Conservation (phyloP, 2,329 filamentous ascomycete genomes). For the Metarhizium album region DNA sequence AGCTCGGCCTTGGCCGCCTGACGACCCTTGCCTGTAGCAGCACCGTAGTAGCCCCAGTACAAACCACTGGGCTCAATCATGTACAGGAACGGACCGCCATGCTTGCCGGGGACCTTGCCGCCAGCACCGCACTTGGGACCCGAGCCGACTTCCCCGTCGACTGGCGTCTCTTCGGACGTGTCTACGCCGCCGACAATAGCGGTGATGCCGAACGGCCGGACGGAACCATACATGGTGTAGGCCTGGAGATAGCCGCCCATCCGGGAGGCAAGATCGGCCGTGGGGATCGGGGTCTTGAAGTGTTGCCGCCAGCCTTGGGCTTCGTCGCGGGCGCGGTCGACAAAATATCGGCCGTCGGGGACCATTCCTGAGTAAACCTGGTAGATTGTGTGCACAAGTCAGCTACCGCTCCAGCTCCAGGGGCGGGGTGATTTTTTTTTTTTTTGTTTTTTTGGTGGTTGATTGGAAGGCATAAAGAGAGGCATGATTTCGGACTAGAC, state of each 20-base stretch:
- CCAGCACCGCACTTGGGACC: conserved; percentile 73
- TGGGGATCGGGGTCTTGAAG: conserved; percentile 92
- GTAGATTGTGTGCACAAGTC: neutral
- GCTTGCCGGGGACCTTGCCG: conserved; percentile 63
- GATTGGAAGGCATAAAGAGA: too few species aligned
- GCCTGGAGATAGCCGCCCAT: conserved; percentile 95
- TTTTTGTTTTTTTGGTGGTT: too few species aligned
- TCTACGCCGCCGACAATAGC: conserved; percentile 92
- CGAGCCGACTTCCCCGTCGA: conserved; percentile 81
- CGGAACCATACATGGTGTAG: conserved; percentile 94
- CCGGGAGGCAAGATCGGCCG: conserved; percentile 76
- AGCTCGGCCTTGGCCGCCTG: conserved; percentile 97
- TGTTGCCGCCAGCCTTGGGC: conserved; percentile 80
- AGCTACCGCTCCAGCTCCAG: neutral
- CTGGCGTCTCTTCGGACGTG: conserved; percentile 70
- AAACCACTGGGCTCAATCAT: conserved; percentile 98
- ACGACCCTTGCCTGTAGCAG: conserved; percentile 90
- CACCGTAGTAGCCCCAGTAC: conserved; percentile 99
- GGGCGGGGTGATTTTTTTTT: too few species aligned
- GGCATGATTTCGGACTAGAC: too few species aligned
- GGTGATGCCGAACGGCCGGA: conserved; percentile 93
- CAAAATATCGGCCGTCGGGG: conserved; percentile 90
- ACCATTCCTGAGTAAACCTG: conserved; percentile 90
- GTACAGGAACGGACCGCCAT: conserved; percentile 88
- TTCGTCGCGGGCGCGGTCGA: conserved; percentile 89